Percentiles rank a stretch among this genome's conserved stretches.
These are phyloP conservation scores for Phylloporus sp. DNA, from an alignment of 768 basidiomycete genomes.

Conservation along the genomic window DNA sequence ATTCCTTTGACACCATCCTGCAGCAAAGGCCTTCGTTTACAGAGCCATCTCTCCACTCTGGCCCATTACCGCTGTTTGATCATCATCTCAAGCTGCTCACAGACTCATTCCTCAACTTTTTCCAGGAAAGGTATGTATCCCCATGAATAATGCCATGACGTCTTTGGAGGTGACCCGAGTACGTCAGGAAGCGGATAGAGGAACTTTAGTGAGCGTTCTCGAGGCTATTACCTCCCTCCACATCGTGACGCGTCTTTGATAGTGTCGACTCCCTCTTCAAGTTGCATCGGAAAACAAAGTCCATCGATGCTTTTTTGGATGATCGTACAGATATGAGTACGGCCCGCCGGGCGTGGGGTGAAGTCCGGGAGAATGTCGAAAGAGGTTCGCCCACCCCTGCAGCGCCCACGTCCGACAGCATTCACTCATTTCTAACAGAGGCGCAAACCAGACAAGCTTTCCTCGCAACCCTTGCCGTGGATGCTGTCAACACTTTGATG, in stretches of 20 bases:
- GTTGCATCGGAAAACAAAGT: slow-evolving; percentile 67
- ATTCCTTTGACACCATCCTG: slow-evolving; percentile 20
- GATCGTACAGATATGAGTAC: slow-evolving; percentile 64
- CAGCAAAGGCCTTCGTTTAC: slow-evolving; percentile 25
- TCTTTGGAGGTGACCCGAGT: slow-evolving; percentile 16
- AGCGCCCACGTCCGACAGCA: neutral
- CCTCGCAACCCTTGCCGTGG: slow-evolving; percentile 60
- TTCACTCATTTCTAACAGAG: slow-evolving; percentile 45
- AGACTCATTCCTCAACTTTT: slow-evolving; percentile 77
- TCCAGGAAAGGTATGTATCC: slow-evolving; percentile 69
- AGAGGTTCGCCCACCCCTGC: slow-evolving; percentile 47
- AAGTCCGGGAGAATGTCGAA: slow-evolving; percentile 82
- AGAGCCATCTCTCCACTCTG: slow-evolving; percentile 33
- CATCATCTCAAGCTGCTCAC: slow-evolving; percentile 61
- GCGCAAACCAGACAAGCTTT: slow-evolving; percentile 80
- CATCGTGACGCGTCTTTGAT: slow-evolving; percentile 7
- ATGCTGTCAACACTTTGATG: slow-evolving; percentile 70
- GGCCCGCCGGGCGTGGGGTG: slow-evolving; percentile 72
- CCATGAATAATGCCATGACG: slow-evolving; percentile 13
- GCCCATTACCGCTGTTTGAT: slow-evolving; percentile 71
- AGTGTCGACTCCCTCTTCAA: slow-evolving; percentile 74
- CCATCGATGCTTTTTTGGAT: slow-evolving; percentile 68
- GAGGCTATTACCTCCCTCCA: neutral
- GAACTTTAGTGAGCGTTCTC: slow-evolving; percentile 65
- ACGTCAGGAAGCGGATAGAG: slow-evolving; percentile 71